phyloP scores from a whole-genome alignment of 768 basidiomycete species.

The Boletus rubescentipes region DNA sequence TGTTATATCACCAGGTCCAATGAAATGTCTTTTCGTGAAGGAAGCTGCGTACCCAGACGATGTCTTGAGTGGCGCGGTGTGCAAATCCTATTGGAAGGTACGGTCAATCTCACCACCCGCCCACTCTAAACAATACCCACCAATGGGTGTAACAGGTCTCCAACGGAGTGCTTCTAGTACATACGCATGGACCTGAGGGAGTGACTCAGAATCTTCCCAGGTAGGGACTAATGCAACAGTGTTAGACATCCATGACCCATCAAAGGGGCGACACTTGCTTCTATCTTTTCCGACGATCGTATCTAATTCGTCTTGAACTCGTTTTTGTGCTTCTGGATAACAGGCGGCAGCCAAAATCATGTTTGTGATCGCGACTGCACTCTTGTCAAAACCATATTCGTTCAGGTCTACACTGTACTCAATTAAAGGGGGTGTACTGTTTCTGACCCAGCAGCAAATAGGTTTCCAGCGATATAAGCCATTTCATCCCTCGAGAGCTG shows the following conservation, averaged over 20 bases:
- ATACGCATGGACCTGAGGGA: constrained; percentile 38
- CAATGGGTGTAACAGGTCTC: constrained; percentile 31
- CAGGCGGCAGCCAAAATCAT: constrained; percentile 52
- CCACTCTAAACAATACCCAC: constrained; percentile 5
- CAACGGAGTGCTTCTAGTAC: constrained; percentile 37
- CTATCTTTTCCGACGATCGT: constrained; percentile 42
- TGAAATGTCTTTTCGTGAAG: constrained; percentile 29
- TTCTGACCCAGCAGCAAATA: constrained; percentile 61
- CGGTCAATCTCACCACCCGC: background rate
- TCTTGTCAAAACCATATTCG: constrained; percentile 24
- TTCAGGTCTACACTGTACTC: too few relatives aligned
- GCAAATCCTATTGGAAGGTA: constrained; percentile 41
- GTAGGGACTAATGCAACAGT: constrained; percentile 30
- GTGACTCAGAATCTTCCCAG: constrained; percentile 31
- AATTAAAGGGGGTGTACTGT: constrained; percentile 33
- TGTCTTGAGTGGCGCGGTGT: constrained; percentile 61
- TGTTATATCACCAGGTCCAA: constrained; percentile 21
- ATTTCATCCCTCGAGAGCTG: constrained; percentile 51
- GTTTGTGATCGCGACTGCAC: constrained; percentile 49
- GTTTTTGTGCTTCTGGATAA: constrained; percentile 49
- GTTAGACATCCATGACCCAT: background rate
- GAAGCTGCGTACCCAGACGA: constrained; percentile 49
- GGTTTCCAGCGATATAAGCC: constrained; percentile 55
- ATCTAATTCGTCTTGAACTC: constrained; percentile 56
- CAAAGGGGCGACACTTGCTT: constrained; percentile 2